Base-by-base conservation (phyloP, 139 green algal species). In the Chlamydomonas sp. region DNA sequence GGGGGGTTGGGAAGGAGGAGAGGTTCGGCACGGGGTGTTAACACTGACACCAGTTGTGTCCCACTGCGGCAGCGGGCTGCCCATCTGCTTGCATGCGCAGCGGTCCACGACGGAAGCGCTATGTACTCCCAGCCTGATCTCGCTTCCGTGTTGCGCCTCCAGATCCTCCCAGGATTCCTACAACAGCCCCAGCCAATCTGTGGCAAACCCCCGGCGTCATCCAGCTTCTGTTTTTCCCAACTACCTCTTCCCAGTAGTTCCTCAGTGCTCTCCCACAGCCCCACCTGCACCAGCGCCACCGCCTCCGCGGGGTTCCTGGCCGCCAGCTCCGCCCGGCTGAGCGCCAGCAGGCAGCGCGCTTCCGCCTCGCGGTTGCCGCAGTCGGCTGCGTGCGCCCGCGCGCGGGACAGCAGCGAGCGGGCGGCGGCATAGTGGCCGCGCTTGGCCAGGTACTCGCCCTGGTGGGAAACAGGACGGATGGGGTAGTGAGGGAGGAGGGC, bases 381-480 rank as follows among this genome's bases (percentile, higher is more conserved):
- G 17, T 80, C 88, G 63, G 59, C 49, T 0, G 89, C 89, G 64
- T 90, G 85, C 0, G 80, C 62, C 1, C 83, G 85, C 15, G 89
- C 85, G 17, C 77, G 81, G 6, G 79, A 31, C 64, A 92, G 81
- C 81, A 92, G 76, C 16, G 60, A 17, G 15, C 78, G 78, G 3
- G 90, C 90, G 59, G 83, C 83, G 7, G 86, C 90, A 68, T 91
- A 92, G 83, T 92, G 86, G 59, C 90, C 90, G 6, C 90, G 82
- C 14, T 61, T 77, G 12, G 88, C 66, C 49, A 92, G 82, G 73
- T 87, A 78, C 58, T 85, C 83, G 12, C 85, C 82, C 74, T 84
- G 80, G 10, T 61, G 59, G 14, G 7, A 7, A 8, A 10, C 18
- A 20, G 5, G 71, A 59, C 4, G 69, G 59, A 76, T 14, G 18